Conservation (phyloP, 140 eudicot genomes). For the Artemisia princeps region DNA sequence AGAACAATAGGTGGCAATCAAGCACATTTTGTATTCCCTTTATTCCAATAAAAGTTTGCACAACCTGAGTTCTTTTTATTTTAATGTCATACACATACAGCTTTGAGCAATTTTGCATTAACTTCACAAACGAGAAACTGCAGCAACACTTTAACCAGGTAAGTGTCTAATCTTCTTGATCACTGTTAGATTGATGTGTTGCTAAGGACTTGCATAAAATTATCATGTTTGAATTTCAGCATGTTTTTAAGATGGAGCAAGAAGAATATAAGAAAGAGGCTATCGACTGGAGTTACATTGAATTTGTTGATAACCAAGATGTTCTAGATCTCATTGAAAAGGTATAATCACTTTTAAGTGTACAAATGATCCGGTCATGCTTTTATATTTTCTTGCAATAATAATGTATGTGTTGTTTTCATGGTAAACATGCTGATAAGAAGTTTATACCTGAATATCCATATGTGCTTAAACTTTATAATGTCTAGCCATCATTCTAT, state of each 20-base stretch:
- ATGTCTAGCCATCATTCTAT: no score
- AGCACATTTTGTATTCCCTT: constrained; percentile 14
- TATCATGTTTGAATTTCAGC: constrained; percentile 47
- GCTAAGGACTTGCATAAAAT: constrained; percentile 10
- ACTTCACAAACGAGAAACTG: constrained; percentile 94
- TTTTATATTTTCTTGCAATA: neutral
- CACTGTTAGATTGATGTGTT: constrained; percentile 15
- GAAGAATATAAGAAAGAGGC: constrained; percentile 93
- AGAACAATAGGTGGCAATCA: constrained; percentile 66
- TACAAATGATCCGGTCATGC: constrained; percentile 2
- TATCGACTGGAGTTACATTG: constrained; percentile 98
- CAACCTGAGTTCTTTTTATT: constrained; percentile 19
- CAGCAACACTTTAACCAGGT: constrained; percentile 99
- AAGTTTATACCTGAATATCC: no score
- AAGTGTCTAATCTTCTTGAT: constrained; percentile 17
- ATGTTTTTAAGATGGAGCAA: constrained; percentile 97
- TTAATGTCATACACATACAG: constrained; percentile 43
- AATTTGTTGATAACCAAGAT: constrained; percentile 98
- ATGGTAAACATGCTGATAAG: no score
- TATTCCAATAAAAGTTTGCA: neutral
- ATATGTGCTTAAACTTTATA: no score
- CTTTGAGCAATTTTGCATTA: constrained; percentile 98
- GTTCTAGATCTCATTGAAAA: constrained; percentile 96
- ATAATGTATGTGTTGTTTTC: no score
- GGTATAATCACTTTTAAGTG: constrained; percentile 37